Percentiles rank a stretch among this genome's conserved stretches.
phyloP scores from a whole-genome alignment of 2,329 filamentous ascomycete genomes.

The Ophiostoma pallidulum region DNA sequence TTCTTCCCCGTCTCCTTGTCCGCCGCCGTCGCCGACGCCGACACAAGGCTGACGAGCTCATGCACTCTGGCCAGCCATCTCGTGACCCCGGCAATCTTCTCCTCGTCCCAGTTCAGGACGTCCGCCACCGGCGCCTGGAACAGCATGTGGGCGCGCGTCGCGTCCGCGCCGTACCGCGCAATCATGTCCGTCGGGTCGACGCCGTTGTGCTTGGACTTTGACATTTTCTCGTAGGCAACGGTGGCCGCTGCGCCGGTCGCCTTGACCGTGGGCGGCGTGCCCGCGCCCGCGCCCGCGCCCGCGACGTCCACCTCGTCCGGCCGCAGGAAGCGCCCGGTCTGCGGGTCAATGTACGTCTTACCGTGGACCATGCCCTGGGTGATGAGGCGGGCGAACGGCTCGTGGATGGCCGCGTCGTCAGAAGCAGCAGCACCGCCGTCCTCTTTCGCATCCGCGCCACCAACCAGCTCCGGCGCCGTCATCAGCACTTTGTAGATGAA shows the following conservation, averaged over 20 bases:
- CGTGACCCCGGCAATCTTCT: conserved; percentile 70
- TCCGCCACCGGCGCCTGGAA: conserved; percentile 82
- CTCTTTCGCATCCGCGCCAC: neutral
- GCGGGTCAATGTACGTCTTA: conserved; percentile 67
- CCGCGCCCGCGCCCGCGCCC: too few species aligned
- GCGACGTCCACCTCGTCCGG: conserved; percentile 67
- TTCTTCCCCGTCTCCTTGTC: too few species aligned
- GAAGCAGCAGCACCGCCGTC: too few species aligned
- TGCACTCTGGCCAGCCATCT: conserved; percentile 67
- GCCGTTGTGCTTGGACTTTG: conserved; percentile 88
- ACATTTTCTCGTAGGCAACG: conserved; percentile 82
- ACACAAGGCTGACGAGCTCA: conserved; percentile 37
- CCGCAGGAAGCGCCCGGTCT: conserved; percentile 65
- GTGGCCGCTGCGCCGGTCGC: conserved; percentile 49
- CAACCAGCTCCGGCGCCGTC: conserved; percentile 37
- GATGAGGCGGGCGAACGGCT: conserved; percentile 75
- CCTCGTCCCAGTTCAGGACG: conserved; percentile 78
- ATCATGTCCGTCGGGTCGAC: conserved; percentile 72
- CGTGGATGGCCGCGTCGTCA: conserved; percentile 35
- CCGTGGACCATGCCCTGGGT: conserved; percentile 93
- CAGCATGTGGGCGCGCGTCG: conserved; percentile 75
- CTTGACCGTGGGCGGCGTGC: conserved; percentile 49
- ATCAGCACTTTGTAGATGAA: conserved; percentile 85
- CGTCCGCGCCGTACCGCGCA: conserved; percentile 67
- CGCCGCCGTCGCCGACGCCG: conserved; percentile 15